Percentiles rank a stretch among this genome's conserved stretches.
These are phyloP conservation scores for Jamesozyma jinghongensis DNA, from an alignment of 805 yeast species.

Conservation along the genomic window DNA sequence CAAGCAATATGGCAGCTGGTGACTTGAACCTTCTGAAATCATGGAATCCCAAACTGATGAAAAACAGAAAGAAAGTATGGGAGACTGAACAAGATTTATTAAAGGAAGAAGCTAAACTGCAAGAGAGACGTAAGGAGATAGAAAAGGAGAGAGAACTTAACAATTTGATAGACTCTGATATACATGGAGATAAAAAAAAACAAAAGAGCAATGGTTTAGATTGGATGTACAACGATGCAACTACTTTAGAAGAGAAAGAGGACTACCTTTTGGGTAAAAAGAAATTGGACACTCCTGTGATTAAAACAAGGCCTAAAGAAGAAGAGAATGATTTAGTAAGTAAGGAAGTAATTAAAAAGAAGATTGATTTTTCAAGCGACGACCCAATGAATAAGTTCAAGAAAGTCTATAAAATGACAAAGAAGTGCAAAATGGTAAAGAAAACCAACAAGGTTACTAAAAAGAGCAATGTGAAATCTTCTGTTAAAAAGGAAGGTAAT, in stretches of 20 bases:
- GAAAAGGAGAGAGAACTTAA: slow-evolving; percentile 51
- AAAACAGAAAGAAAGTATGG: slow-evolving; percentile 83
- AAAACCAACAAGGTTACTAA: neutral
- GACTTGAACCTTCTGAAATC: slow-evolving; percentile 87
- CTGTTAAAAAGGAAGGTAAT: no score
- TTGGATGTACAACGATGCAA: slow-evolving; percentile 75
- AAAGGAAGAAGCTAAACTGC: slow-evolving; percentile 56
- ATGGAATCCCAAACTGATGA: slow-evolving; percentile 87
- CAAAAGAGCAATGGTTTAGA: slow-evolving; percentile 41
- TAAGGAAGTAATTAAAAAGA: slow-evolving; percentile 3
- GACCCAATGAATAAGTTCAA: slow-evolving; percentile 22
- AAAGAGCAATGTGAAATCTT: no score
- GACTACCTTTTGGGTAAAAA: slow-evolving; percentile 19
- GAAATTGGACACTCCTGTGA: slow-evolving; percentile 11
- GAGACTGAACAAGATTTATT: slow-evolving; percentile 67
- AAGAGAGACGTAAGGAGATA: slow-evolving; percentile 56
- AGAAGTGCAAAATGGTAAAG: neutral
- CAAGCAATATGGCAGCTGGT: slow-evolving; percentile 59
- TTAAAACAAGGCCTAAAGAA: slow-evolving; percentile 1
- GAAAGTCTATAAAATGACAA: neutral
- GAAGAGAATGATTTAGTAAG: neutral
- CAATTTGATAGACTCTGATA: slow-evolving; percentile 44
- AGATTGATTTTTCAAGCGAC: slow-evolving; percentile 14
- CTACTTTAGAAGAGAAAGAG: slow-evolving; percentile 7
- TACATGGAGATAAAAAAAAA: slow-evolving; percentile 17